These are phyloP conservation scores for Orbilia ellipsospora DNA, from an alignment of 2,329 filamentous ascomycete species.

Conservation along the genomic window DNA sequence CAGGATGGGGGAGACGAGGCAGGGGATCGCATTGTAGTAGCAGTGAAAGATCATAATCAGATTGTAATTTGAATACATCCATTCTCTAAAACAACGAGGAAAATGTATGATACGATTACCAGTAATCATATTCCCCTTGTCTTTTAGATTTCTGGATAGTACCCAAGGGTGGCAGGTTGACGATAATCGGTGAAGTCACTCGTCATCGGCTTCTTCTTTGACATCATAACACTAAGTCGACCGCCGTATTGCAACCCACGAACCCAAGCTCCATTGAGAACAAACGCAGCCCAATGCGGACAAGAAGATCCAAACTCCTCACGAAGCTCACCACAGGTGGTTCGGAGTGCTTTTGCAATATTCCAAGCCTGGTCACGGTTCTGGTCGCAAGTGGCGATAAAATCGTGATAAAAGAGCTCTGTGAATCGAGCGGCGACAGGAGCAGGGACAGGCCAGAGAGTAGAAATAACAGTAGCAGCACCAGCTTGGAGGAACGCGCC, in stretches of 20 bases:
- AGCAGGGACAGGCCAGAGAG: constrained; percentile 44
- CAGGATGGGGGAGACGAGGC: no score
- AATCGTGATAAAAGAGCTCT: constrained; percentile 30
- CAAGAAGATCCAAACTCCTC: constrained; percentile 3
- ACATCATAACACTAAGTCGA: constrained; percentile 7
- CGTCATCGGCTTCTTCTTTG: constrained; percentile 15
- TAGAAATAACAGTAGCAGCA: constrained; percentile 39
- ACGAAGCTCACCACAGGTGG: background rate
- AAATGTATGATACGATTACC: no score
- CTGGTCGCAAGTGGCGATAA: background rate
- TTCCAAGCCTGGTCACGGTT: constrained; percentile 32
- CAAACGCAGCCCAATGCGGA: constrained; percentile 44
- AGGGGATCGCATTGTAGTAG: no score
- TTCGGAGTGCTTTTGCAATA: constrained; percentile 21
- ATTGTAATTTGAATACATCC: no score
- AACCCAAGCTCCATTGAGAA: constrained; percentile 43
- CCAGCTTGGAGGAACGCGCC: constrained; percentile 43
- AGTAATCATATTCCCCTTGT: no score
- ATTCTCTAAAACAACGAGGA: no score
- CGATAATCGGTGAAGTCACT: constrained; percentile 23
- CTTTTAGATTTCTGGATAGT: background rate
- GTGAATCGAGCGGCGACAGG: constrained; percentile 26
- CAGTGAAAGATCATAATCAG: no score
- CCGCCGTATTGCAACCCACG: constrained; percentile 34
- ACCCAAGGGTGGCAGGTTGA: background rate